Evolutionary conservation across 257 asterid species (phyloP).

Genomic region (Henckelia pumila): DNA sequence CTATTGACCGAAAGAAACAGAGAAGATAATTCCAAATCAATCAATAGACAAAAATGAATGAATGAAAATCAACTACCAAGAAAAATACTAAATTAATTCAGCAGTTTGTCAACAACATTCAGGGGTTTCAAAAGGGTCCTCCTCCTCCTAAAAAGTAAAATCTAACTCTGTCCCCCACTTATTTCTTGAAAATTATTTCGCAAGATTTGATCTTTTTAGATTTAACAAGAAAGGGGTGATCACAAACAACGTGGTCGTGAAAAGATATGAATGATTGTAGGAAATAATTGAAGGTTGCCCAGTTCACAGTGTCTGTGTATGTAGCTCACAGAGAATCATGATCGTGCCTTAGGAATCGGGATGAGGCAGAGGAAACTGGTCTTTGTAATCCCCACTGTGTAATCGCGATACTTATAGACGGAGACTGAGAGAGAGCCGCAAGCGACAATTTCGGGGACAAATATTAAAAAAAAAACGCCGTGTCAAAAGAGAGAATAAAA

Average conservation of each 20-base stretch:
- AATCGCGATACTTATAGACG: conserved; percentile 3
- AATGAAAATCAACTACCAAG: conserved; percentile 18
- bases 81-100: conserved; percentile 17
- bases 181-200: neutral
- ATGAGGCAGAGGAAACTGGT: neutral
- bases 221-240: neutral
- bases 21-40: conserved; percentile 19
- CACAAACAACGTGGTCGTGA: neutral
- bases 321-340: neutral
- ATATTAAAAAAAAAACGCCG: too few relatives aligned
- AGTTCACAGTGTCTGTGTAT: neutral
- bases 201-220: conserved; percentile 4
- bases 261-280: neutral
- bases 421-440: neutral
- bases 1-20: conserved; percentile 20
- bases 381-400: neutral
- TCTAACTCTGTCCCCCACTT: neutral
- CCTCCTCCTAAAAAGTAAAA: conserved; percentile 22
- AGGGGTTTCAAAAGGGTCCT: conserved; percentile 14
- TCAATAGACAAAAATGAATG: neutral
- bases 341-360: neutral
- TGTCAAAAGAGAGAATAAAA: too few relatives aligned
- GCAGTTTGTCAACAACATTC: conserved; percentile 29
- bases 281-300: neutral
- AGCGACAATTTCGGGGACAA: too few relatives aligned